These are phyloP conservation scores for Bryoglossum gracile DNA, from an alignment of 495 filamentous ascomycete species.

Conservation along the genomic window DNA sequence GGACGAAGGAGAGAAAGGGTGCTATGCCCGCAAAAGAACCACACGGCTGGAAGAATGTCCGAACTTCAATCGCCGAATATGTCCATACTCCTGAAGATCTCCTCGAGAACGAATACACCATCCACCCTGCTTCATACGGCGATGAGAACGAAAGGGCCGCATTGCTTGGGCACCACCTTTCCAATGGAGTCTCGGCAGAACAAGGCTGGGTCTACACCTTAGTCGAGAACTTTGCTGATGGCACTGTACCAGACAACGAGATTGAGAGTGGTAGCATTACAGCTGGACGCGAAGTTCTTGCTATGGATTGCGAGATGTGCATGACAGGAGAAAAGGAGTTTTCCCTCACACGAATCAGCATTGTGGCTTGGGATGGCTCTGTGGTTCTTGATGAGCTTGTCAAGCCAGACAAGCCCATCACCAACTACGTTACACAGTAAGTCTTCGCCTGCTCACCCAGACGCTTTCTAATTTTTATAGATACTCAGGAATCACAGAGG, in stretches of 20 bases:
- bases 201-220: conserved; percentile 80
- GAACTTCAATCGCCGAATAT: conserved; percentile 72
- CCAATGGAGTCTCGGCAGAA: conserved; percentile 29
- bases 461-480: conserved; percentile 19
- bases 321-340: conserved; percentile 65
- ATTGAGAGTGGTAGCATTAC: conserved; percentile 77
- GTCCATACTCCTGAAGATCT: conserved; percentile 64
- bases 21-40: conserved; percentile 48
- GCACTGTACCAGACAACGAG: conserved; percentile 55
- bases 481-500: conserved; percentile 82
- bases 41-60: conserved; percentile 54
- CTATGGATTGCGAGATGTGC: conserved; percentile 97
- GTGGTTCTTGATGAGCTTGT: conserved; percentile 83
- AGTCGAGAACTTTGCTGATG: conserved; percentile 59
- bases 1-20: conserved; percentile 37
- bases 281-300: conserved; percentile 70
- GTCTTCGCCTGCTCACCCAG: background rate
- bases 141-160: conserved; percentile 36
- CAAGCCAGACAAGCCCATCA: conserved; percentile 76
- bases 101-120: conserved; percentile 68
- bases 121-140: conserved; percentile 64
- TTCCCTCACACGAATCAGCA: conserved; percentile 79
- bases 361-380: conserved; percentile 79
- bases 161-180: conserved; percentile 38
- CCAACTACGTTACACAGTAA: conserved; percentile 80